Evolutionary conservation across 1,284 basidiomycete species (phyloP).

Genomic region (Cryptococcus neoformans): DNA sequence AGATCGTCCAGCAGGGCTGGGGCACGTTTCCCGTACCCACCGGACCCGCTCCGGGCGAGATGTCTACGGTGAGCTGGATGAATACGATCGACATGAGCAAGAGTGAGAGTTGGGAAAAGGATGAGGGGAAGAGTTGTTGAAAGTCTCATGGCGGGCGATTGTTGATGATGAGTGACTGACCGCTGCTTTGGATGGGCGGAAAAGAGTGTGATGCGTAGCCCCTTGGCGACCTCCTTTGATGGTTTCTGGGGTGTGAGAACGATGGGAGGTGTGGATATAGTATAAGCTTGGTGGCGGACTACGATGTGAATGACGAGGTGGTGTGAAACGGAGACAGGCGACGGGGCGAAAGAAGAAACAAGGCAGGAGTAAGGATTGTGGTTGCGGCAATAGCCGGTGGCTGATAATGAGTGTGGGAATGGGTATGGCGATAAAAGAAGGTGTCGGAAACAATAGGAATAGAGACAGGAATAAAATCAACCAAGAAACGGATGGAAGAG

Average conservation of each 20-base stretch:
- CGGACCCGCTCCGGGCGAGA: not conserved
- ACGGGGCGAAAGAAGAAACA: too few relatives aligned
- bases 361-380: too few relatives aligned
- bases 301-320: too few relatives aligned
- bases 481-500: not conserved
- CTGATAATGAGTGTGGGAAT: too few relatives aligned
- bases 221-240: not conserved
- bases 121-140: slow-evolving; percentile 9
- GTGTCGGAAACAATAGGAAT: not conserved
- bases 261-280: not conserved
- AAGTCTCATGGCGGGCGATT: slow-evolving; percentile 5
- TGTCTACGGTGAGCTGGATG: slow-evolving; percentile 1
- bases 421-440: too few relatives aligned
- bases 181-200: not conserved
- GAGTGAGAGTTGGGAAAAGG: slow-evolving; percentile 8
- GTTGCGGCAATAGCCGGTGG: too few relatives aligned
- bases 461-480: not conserved
- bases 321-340: too few relatives aligned
- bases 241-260: too few relatives aligned
- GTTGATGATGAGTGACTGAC: not conserved
- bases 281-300: too few relatives aligned
- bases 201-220: too few relatives aligned
- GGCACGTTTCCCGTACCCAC: too few relatives aligned
- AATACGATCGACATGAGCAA: not conserved
- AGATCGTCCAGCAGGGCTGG: too few relatives aligned